Evolutionary conservation across 768 basidiomycete genomes (phyloP).

Genomic region (Amanita molliuscula): DNA sequence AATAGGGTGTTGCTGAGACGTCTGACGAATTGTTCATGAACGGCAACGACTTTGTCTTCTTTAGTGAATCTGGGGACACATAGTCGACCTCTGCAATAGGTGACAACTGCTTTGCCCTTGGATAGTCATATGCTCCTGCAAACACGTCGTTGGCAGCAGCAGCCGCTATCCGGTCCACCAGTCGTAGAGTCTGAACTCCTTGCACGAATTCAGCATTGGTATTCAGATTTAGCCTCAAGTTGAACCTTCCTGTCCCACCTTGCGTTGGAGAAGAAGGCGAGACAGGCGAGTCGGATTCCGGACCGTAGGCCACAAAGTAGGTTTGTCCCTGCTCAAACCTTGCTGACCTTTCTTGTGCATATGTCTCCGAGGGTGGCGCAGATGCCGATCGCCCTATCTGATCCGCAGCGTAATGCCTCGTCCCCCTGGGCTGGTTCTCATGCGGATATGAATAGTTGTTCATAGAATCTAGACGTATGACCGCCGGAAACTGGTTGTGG

Average conservation of each 20-base stretch:
- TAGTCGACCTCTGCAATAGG: slow-evolving; percentile 62
- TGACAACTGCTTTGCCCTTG: slow-evolving; percentile 42
- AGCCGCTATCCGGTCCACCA: slow-evolving; percentile 11
- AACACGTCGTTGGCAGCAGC: slow-evolving; percentile 23
- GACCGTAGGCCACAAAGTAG: not conserved
- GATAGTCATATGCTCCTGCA: slow-evolving; percentile 25
- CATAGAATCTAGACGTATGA: slow-evolving; percentile 3
- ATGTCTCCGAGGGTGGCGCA: not conserved
- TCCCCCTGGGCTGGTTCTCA: not conserved
- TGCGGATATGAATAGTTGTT: slow-evolving; percentile 1
- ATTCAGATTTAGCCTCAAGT: slow-evolving; percentile 19
- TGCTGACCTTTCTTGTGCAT: not conserved
- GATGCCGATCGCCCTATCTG: slow-evolving; percentile 5
- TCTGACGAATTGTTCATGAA: slow-evolving; percentile 11
- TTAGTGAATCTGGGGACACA: slow-evolving; percentile 31
- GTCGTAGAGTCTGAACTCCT: slow-evolving; percentile 33
- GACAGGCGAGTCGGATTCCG: not conserved
- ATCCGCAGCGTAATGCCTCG: not conserved
- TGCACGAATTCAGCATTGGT: slow-evolving; percentile 18
- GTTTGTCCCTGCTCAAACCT: not conserved
- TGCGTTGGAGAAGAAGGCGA: not conserved
- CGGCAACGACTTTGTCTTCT: slow-evolving; percentile 13
- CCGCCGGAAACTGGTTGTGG: slow-evolving; percentile 2
- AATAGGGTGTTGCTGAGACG: slow-evolving; percentile 12
- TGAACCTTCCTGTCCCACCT: slow-evolving; percentile 8